Percentiles rank a stretch among this genome's conserved stretches.
Evolutionary conservation across 2,329 filamentous ascomycete species (phyloP).

Genomic region (Corynespora cassiicola): DNA sequence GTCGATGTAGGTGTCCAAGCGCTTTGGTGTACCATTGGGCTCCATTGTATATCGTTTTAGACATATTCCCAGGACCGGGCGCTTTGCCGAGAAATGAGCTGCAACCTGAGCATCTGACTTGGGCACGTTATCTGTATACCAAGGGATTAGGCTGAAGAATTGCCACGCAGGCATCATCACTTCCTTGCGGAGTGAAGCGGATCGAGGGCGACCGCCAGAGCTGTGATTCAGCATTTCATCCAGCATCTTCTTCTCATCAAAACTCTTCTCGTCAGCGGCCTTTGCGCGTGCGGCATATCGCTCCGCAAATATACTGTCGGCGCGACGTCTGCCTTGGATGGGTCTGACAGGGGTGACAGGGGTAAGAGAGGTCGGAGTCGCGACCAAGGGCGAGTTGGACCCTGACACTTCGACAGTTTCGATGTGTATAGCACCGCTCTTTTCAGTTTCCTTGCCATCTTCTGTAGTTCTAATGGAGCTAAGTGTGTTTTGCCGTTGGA

Average conservation of each 20-base stretch:
- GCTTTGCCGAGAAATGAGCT: conserved; percentile 81
- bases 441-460: conserved; percentile 39
- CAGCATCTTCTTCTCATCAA: conserved; percentile 57
- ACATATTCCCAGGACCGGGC: conserved; percentile 90
- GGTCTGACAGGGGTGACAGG: conserved; percentile 36
- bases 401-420: conserved; percentile 50
- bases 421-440: conserved; percentile 48
- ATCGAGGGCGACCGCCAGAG: conserved; percentile 38
- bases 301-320: conserved; percentile 59
- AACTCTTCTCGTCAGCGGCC: conserved; percentile 56
- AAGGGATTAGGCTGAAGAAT: conserved; percentile 94
- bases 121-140: conserved; percentile 77
- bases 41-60: conserved; percentile 87
- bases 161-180: conserved; percentile 97
- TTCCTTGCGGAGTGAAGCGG: conserved; percentile 68
- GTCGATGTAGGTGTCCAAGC: conserved; percentile 84
- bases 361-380: conserved; percentile 37
- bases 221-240: conserved; percentile 45
- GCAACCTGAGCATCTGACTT: conserved; percentile 80
- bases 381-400: conserved; percentile 41
- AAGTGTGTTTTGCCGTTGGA: conserved; percentile 67
- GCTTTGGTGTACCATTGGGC: conserved; percentile 69
- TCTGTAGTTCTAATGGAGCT: conserved; percentile 51
- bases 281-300: conserved; percentile 44
- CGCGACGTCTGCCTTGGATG: conserved; percentile 45